Base-by-base conservation (phyloP, 2,329 filamentous ascomycete genomes). In the Neurospora crassa region DNA sequence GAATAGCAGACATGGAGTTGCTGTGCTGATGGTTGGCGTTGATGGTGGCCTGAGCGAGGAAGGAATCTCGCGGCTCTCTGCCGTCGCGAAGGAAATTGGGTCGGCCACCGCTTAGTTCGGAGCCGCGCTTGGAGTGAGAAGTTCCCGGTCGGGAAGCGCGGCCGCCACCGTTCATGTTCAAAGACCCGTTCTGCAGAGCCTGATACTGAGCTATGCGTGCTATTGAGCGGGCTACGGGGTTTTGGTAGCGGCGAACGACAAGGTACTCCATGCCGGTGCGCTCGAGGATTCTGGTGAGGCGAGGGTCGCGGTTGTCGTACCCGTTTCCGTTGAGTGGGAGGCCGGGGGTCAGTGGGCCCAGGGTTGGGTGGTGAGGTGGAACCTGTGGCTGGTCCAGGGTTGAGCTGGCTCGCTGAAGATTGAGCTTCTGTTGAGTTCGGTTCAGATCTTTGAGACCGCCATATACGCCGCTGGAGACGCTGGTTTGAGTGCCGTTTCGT, bases 371-470 rank as follows among this genome's bases (percentile, higher is more conserved):
- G 81, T 89, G 87, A 40, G 78, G 74, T 78, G 77, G 75, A 74
- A 63, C 77, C 81, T 89, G 87, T 40, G 86, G 82, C 0, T 89
- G 88, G 75, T 93, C 91, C 68, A 93, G 90, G 74, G 87, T 88
- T 3, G 90, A 92, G 77, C 90, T 91, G 40, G 90, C 91, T 34
- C 91, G 87, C 77, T 93, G 90, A 1, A 93, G 84, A 80, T 92
- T 90, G 16, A 93, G 83, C 76, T 93, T 93, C 78, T 93, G 90
- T 79, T 93, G 90, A 1, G 90, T 92, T 16, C 91, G 86, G 70
- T 89, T 92, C 74, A 87, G 85, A 72, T 88, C 86, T 1, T 85
- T 84, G 0, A 81, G 81, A 1, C 81, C 80, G 80, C 74, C 81
- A 79, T 75, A 76, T 81, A 76, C 76, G 78, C 79, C 77, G 82